A percentile compares a stretch with the other conserved stretches of the same genome.
phyloP scores from a whole-genome alignment of 2,329 filamentous ascomycete genomes.

The Bipolaris victoriae region DNA sequence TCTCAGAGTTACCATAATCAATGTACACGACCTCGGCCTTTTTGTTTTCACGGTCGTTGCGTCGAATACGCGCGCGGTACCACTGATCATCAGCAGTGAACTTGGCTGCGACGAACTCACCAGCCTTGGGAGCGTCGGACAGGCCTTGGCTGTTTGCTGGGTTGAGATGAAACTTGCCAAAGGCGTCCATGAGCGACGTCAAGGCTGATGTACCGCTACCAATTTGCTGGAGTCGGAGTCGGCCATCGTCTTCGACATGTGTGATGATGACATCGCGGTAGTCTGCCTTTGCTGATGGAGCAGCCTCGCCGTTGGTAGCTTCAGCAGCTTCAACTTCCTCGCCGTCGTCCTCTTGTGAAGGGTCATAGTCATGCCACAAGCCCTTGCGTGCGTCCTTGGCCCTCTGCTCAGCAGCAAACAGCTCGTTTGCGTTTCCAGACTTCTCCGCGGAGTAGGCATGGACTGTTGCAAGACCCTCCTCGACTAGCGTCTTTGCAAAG shows the following conservation, averaged over 20 bases:
- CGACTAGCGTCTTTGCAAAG: conserved; percentile 89
- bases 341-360: conserved; percentile 76
- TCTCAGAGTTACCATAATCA: conserved; percentile 95
- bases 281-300: conserved; percentile 74
- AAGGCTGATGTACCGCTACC: conserved; percentile 84
- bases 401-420: conserved; percentile 83
- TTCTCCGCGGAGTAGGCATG: conserved; percentile 97
- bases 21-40: conserved; percentile 91
- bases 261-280: conserved; percentile 95
- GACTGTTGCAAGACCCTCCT: conserved; percentile 91
- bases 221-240: conserved; percentile 89
- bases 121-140: conserved; percentile 79
- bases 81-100: conserved; percentile 90
- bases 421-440: conserved; percentile 84
- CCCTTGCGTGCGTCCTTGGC: conserved; percentile 90
- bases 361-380: conserved; percentile 94
- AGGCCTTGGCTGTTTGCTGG: conserved; percentile 78
- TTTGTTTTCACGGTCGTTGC: conserved; percentile 88
- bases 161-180: conserved; percentile 88
- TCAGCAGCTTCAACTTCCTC: conserved; percentile 53
- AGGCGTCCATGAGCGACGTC: conserved; percentile 86
- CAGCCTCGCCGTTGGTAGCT: conserved; percentile 59
- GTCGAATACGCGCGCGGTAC: conserved; percentile 90
- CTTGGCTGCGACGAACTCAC: conserved; percentile 87
- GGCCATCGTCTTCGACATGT: conserved; percentile 81